phyloP scores from a whole-genome alignment of 2,329 filamentous ascomycete genomes.

The Paecilomyces sp. region DNA sequence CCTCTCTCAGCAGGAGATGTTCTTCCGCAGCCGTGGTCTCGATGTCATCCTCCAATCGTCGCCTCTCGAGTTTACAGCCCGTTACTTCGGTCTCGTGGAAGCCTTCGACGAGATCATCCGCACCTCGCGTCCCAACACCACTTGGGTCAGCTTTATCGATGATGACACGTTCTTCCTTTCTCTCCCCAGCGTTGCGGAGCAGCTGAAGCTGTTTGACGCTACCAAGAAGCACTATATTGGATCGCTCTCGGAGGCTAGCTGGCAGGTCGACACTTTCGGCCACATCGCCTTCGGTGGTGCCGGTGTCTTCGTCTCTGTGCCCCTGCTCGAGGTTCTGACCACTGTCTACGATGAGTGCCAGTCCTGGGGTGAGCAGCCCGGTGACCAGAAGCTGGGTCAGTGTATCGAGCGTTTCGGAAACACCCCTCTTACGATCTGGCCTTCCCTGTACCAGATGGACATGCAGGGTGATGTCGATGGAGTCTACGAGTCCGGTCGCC shows the following conservation, averaged over 20 bases:
- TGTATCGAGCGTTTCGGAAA: slow-evolving; percentile 35
- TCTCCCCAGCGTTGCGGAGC: slow-evolving; percentile 29
- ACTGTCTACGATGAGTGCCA: slow-evolving; percentile 35
- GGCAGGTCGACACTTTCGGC: slow-evolving; percentile 38
- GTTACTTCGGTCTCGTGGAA: slow-evolving; percentile 36
- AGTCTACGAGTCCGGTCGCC: slow-evolving; percentile 36
- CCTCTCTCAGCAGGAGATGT: slow-evolving; percentile 30
- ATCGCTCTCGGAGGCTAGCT: slow-evolving; percentile 35
- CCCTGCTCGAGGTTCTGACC: slow-evolving; percentile 30
- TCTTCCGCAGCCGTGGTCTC: slow-evolving; percentile 35
- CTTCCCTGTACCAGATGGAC: slow-evolving; percentile 39
- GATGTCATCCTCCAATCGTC: slow-evolving; percentile 33
- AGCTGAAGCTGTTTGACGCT: slow-evolving; percentile 31
- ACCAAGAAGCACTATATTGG: slow-evolving; percentile 38
- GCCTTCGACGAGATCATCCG: slow-evolving; percentile 33
- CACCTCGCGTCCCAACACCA: slow-evolving; percentile 31
- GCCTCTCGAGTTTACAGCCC: slow-evolving; percentile 34
- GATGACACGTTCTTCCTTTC: slow-evolving; percentile 39
- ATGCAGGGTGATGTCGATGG: slow-evolving; percentile 35
- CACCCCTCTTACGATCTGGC: slow-evolving; percentile 33
- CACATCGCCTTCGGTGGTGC: slow-evolving; percentile 38
- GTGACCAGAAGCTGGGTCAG: slow-evolving; percentile 38
- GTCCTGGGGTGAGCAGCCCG: slow-evolving; percentile 35
- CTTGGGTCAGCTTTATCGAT: slow-evolving; percentile 37
- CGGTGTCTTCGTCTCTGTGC: slow-evolving; percentile 37